Evolutionary conservation across 1,284 basidiomycete species (phyloP).

Genomic region (Ceratobasidium sp.): DNA sequence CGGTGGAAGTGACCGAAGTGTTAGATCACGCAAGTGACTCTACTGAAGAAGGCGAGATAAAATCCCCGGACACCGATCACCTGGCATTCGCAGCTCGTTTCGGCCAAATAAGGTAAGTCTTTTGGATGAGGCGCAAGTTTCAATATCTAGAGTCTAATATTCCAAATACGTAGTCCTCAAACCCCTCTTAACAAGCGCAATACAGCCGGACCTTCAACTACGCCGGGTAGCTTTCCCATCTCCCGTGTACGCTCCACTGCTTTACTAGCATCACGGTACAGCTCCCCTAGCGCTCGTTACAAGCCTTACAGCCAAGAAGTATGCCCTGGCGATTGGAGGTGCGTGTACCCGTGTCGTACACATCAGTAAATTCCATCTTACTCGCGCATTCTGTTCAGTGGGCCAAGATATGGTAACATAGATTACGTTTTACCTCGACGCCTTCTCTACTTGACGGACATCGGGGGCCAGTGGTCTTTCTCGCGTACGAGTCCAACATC

Average conservation of each 20-base stretch:
- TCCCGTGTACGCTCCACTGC: not conserved
- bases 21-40: not conserved
- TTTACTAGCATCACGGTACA: not conserved
- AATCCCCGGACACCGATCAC: not conserved
- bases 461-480: not conserved
- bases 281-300: not conserved
- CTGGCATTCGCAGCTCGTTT: not conserved
- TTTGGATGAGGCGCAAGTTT: not conserved
- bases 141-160: not conserved
- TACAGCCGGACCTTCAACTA: not conserved
- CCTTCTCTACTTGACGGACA: not conserved
- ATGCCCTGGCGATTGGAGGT: not conserved
- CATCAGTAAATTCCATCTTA: not conserved
- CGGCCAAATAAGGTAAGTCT: too few relatives aligned
- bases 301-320: not conserved
- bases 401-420: not conserved
- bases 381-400: not conserved
- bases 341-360: not conserved
- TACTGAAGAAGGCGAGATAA: not conserved
- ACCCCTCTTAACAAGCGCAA: not conserved
- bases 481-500: not conserved
- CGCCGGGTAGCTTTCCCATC: not conserved
- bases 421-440: not conserved
- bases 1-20: not conserved
- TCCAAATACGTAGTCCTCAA: not conserved